These are phyloP conservation scores for Graphilbum ipis-grandicollis DNA, from an alignment of 2,329 filamentous ascomycete species.

Conservation along the genomic window DNA sequence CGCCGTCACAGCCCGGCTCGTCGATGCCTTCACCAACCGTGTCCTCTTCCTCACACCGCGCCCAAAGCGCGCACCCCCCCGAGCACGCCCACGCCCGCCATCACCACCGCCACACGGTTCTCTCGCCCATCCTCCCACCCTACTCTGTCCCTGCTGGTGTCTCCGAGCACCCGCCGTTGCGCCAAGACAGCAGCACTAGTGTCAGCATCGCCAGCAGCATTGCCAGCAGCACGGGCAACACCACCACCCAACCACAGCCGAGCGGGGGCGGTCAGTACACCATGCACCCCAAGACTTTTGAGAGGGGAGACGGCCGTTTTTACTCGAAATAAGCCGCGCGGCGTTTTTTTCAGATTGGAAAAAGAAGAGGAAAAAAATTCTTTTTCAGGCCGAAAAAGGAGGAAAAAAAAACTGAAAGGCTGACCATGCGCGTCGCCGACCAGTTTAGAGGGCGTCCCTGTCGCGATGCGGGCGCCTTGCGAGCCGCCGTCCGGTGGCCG, in stretches of 20 bases:
- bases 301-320: too few species aligned
- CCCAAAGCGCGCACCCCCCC: neutral
- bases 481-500: neutral
- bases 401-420: too few species aligned
- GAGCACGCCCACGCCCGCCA: neutral
- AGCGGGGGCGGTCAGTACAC: slow-evolving; percentile 7
- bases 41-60: neutral
- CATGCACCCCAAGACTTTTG: neutral
- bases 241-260: slow-evolving; percentile 1
- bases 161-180: too few species aligned
- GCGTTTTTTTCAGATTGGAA: too few species aligned
- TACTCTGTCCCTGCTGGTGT: too few species aligned
- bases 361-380: too few species aligned
- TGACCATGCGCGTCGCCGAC: too few species aligned
- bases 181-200: too few species aligned
- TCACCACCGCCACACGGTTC: too few species aligned
- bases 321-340: too few species aligned
- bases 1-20: neutral
- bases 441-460: too few species aligned
- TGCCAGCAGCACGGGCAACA: slow-evolving; percentile 2
- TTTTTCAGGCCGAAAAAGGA: too few species aligned
- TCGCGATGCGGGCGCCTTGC: neutral
- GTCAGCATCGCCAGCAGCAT: neutral
- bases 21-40: neutral
- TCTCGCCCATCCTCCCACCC: slow-evolving; percentile 1